These are phyloP conservation scores for Corchorus capsularis DNA, from an alignment of 345 rosid genomes.

Conservation along the genomic window DNA sequence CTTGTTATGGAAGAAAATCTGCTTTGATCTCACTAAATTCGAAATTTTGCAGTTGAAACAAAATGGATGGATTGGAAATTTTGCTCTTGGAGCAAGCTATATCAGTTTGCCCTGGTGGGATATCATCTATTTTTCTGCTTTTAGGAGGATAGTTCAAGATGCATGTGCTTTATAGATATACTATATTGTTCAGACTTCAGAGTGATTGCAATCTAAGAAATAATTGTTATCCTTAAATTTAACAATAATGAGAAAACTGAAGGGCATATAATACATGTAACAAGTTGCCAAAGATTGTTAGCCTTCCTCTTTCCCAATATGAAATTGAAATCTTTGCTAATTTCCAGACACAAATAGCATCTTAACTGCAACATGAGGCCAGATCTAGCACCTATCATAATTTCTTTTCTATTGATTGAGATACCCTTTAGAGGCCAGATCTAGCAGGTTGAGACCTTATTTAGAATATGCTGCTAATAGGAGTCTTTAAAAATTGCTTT, in stretches of 20 bases:
- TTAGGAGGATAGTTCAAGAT: not conserved
- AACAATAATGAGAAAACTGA: not conserved
- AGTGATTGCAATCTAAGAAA: not conserved
- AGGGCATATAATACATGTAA: not conserved
- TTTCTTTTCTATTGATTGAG: not conserved
- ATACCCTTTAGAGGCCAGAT: not conserved
- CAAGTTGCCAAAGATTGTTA: not conserved
- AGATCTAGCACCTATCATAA: not conserved
- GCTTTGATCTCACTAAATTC: slow-evolving; percentile 24
- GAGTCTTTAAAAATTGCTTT: not conserved
- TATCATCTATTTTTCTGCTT: slow-evolving; percentile 13
- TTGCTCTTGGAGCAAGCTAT: slow-evolving; percentile 94
- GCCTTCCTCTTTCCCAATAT: not conserved
- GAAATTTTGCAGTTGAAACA: slow-evolving; percentile 77
- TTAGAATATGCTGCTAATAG: not conserved
- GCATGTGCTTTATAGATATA: not conserved
- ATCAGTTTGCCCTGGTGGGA: slow-evolving; percentile 94
- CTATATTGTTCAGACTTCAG: not conserved
- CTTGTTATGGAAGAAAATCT: slow-evolving; percentile 16
- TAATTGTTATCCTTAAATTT: not conserved
- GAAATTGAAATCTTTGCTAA: slow-evolving; percentile 2
- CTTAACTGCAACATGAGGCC: not conserved
- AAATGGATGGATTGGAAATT: slow-evolving; percentile 98
- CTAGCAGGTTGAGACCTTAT: not conserved
- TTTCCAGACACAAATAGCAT: not conserved